A percentile compares a stretch with the other conserved stretches of the same genome.
Conservation (phyloP, 2,329 filamentous ascomycete genomes). For the Verticillium nubilum region DNA sequence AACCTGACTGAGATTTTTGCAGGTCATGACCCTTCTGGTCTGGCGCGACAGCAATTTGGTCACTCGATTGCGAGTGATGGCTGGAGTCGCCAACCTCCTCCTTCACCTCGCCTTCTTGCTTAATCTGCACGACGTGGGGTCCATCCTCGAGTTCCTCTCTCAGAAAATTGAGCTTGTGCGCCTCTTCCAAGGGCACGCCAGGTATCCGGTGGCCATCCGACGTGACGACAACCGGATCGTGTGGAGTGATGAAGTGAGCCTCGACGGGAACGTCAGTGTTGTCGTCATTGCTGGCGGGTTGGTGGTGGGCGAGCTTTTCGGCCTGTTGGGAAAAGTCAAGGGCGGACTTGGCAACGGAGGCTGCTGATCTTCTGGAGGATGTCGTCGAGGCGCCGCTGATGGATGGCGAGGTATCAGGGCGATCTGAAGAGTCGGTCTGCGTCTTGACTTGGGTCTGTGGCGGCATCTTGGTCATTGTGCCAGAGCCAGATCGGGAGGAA, state of each 20-base stretch:
- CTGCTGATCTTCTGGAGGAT: not conserved
- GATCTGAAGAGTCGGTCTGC: not conserved
- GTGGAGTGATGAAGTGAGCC: conserved; percentile 61
- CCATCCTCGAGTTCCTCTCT: conserved; percentile 40
- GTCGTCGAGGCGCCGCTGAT: not conserved
- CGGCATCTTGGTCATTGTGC: not conserved
- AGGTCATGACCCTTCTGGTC: conserved; percentile 17
- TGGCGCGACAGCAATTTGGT: not conserved
- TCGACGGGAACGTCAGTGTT: conserved; percentile 47
- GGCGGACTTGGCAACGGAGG: conserved; percentile 32
- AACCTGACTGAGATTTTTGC: conserved; percentile 13
- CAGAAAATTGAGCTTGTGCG: conserved; percentile 62
- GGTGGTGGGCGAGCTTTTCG: conserved; percentile 41
- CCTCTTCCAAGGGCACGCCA: conserved; percentile 63
- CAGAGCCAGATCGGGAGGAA: not conserved
- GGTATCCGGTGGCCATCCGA: conserved; percentile 62
- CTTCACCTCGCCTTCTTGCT: conserved; percentile 5
- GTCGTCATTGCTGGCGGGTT: conserved; percentile 14
- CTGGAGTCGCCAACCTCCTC: not conserved
- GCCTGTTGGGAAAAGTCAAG: conserved; percentile 58
- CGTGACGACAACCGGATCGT: conserved; percentile 67
- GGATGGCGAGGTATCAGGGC: not conserved
- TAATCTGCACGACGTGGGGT: conserved; percentile 19
- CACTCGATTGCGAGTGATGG: not conserved
- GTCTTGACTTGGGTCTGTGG: not conserved